Evolutionary conservation across 2,329 filamentous ascomycete genomes (phyloP).

Genomic region (Pleomassaria siparia): DNA sequence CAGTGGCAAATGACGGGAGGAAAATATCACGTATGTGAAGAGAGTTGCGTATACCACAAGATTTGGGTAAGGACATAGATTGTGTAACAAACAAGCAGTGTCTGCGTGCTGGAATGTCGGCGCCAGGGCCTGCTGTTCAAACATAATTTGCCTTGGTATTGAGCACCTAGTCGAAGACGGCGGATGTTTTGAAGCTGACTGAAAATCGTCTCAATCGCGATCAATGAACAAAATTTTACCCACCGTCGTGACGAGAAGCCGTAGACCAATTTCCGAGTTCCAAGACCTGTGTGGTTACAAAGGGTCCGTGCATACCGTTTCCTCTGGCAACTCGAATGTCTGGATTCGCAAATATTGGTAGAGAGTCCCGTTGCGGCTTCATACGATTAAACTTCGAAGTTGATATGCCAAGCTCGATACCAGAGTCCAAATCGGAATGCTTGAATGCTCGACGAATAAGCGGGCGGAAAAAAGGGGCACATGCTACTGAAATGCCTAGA

Average conservation of each 20-base stretch:
- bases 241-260: background rate
- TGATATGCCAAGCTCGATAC: background rate
- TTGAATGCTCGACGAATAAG: slow-evolving; percentile 5
- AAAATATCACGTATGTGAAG: no score
- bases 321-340: background rate
- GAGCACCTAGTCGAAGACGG: no score
- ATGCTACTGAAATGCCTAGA: slow-evolving; percentile 13
- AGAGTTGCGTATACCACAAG: no score
- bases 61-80: no score
- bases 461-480: slow-evolving; percentile 10
- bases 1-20: no score
- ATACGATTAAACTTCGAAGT: background rate
- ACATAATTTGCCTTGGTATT: no score
- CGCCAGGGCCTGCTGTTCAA: no score
- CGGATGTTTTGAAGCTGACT: no score
- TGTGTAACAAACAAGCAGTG: no score
- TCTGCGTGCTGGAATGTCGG: no score
- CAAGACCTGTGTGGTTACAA: slow-evolving; percentile 3
- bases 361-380: background rate
- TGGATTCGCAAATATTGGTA: slow-evolving; percentile 6
- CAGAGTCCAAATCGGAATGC: background rate
- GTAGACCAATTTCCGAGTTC: slow-evolving; percentile 10
- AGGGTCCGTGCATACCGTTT: slow-evolving; percentile 2
- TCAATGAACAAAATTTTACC: background rate
- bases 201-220: no score